Base-by-base conservation (phyloP, 1,139 yeast species). In the Komagataea norvegica region DNA sequence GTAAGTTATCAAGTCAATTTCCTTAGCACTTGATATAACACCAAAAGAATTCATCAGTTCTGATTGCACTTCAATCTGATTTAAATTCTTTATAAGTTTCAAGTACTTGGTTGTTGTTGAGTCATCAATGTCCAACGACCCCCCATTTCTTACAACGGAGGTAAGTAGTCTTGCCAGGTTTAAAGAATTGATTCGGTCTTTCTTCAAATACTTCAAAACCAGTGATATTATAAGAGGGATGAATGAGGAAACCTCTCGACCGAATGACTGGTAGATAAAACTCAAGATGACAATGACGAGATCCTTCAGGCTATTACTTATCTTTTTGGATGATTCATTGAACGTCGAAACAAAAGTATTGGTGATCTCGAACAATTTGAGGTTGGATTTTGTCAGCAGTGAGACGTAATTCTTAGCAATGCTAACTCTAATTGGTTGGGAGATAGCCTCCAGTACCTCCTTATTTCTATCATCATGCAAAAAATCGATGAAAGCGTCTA, bases 131-230 rank as follows among this genome's bases (percentile, higher is more conserved):
- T 47, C 51, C 13, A 41, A 37, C 3, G 40, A n/a, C 2, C 55
- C 55, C 10, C 55, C 54, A 29, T 49, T 49, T 21, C 55, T 42
- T 5, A 47, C 14, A 5, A 46, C 40, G 1, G 48, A 37, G 14
- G 42, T 43, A 33, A 52, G 35, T 9, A 52, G 40, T 25, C 33
- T 40, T 6, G 51, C 40, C 9, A 49, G 22, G 15, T 49, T 47
- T 8, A 50, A 36, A 1, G 44, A 34, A 23, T 41, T 44, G 2
- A 7, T 25, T 31, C 35, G 40, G 17, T 49, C 53, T 40, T 59
- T 62, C 41, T 60, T 63, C 21, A 64, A 33, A 15, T 56, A 49
- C 40, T 59, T 63, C 34, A 63, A 49, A 3, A 56, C 38, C 1
- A 51, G 41, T 7, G 56, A 37, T n/a, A 57, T 30, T 3, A 61